Evolutionary conservation across 73 alveolate genomes (phyloP).

Genomic region (Uronychia setigera): DNA sequence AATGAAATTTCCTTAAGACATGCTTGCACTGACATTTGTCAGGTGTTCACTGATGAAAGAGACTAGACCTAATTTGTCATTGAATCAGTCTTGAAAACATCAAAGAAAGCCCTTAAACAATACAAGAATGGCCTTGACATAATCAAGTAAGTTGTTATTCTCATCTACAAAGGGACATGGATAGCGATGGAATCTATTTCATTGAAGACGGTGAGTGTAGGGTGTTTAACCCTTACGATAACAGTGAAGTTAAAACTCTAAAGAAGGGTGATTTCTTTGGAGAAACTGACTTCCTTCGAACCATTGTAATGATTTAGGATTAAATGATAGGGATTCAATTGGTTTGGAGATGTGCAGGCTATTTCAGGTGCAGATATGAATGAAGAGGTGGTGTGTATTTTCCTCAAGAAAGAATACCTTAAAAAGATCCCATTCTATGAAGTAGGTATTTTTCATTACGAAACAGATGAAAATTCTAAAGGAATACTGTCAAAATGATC

Average conservation of each 20-base stretch:
- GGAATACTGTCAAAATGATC: background rate
- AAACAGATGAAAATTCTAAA: background rate
- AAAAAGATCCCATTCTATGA: background rate
- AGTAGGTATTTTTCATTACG: background rate
- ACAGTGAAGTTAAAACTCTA: background rate
- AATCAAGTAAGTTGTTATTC: background rate
- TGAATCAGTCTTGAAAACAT: background rate
- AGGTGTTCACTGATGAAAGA: background rate
- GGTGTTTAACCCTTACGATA: background rate
- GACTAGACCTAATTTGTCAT: background rate
- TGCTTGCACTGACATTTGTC: background rate
- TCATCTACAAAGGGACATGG: background rate
- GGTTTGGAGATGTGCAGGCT: background rate
- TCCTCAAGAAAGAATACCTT: background rate
- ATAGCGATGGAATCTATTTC: background rate
- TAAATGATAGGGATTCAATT: background rate
- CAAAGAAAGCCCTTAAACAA: background rate
- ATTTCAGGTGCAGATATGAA: background rate
- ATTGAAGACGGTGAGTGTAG: background rate
- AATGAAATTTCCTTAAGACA: too few species aligned
- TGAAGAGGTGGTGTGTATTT: background rate
- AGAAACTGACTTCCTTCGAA: background rate
- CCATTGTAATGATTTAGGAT: background rate
- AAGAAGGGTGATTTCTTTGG: background rate
- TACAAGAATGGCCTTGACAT: background rate